Evolutionary conservation across 1,284 basidiomycete species (phyloP), one percentile per base, ranked within the genome.

Genomic region (Naganishia albida): DNA sequence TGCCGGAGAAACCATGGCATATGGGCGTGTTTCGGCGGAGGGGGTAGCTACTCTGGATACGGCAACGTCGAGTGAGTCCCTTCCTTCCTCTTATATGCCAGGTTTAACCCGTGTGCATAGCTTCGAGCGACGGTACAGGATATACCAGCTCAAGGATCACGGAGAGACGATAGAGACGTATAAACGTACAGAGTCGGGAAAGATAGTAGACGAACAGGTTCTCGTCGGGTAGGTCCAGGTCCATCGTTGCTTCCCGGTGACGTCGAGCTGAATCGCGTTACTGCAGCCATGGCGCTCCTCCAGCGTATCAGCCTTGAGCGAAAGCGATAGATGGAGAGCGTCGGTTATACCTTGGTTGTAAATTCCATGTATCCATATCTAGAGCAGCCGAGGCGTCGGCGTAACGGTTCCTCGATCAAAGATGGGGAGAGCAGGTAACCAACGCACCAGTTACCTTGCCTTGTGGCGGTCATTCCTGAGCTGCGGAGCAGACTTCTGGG

Each of bases 1-100:
- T 98, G 94, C 73, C 83, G 87, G 69, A 85, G 93, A 8, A 83
- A 93, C 7, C 83, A 86, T 53, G 90, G 89, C 7, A 83, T 95
- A 2, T 98, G 95, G 94, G 82, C 90, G 71, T 98, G 94, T 80
- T 99, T 99, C 75, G 90, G 90, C 25, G 94, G 94, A 30, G 94
- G 93, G 72, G 87, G 89, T 80, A 90, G 88, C 10, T 96, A 89
- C 73, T 88, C 89, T 26, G 92, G 89, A 16, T 95, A 94, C 72
- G 86, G 91, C 16, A 86, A 85, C 73, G 72, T 88, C 65, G 89
- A 88, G 85, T 87, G 69, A 66, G 83, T 75, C 18, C 26, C 23
- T n/a, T 23, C 40, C 25, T 30, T 20, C 12, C 39, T 23, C 8
- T 3, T 44, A 7, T 46, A 2, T 50, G 18, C 38, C 30, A n/a